These are phyloP conservation scores for Talaromyces sp. DNA, from an alignment of 2,329 filamentous ascomycete genomes.

Conservation along the genomic window DNA sequence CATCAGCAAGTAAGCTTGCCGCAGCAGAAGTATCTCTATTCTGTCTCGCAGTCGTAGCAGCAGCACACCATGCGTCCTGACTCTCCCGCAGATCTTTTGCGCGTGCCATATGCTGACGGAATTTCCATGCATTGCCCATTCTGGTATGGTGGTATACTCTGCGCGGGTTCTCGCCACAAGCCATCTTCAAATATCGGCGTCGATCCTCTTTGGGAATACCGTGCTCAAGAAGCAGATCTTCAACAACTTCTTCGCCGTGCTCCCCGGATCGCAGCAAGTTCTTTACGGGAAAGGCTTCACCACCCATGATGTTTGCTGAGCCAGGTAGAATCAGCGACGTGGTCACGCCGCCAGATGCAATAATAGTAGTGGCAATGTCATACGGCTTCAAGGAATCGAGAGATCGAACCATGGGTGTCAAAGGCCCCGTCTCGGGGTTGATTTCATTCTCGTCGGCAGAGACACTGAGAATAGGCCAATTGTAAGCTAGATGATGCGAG, in stretches of 20 bases:
- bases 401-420: conserved; percentile 65
- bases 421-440: conserved; percentile 48
- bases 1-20: conserved; percentile 13
- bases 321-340: conserved; percentile 65
- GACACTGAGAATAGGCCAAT: conserved; percentile 55
- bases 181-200: conserved; percentile 75
- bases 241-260: conserved; percentile 62
- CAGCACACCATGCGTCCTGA: conserved; percentile 67
- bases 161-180: conserved; percentile 69
- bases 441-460: conserved; percentile 63
- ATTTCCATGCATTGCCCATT: conserved; percentile 67
- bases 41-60: conserved; percentile 43
- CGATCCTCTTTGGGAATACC: conserved; percentile 51
- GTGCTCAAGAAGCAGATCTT: conserved; percentile 62
- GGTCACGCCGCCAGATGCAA: conserved; percentile 71
- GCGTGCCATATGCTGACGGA: conserved; percentile 65
- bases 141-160: conserved; percentile 60
- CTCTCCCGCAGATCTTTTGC: conserved; percentile 55
- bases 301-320: conserved; percentile 70
- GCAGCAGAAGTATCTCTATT: conserved; percentile 15
- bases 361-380: conserved; percentile 64
- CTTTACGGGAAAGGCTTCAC: conserved; percentile 68
- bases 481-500: conserved; percentile 60
- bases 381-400: conserved; percentile 63
- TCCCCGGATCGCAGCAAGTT: conserved; percentile 60